Evolutionary conservation across 148 eudicot species (phyloP).

Genomic region (Bassia scoparia): DNA sequence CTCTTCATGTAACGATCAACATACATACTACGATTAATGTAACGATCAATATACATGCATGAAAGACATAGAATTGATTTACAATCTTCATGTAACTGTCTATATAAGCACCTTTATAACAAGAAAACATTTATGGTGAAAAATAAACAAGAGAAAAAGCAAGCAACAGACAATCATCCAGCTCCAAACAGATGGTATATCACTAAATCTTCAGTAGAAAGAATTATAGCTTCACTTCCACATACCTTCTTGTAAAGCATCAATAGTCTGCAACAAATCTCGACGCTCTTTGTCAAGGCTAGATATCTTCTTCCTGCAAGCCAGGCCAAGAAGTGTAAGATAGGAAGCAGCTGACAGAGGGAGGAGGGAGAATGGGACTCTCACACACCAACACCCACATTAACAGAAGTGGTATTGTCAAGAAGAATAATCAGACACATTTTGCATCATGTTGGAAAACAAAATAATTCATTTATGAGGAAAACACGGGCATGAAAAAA

Average conservation of each 20-base stretch:
- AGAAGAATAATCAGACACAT: neutral
- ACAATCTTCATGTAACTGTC: too few relatives aligned
- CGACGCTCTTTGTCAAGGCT: constrained; percentile 85
- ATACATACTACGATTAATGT: too few relatives aligned
- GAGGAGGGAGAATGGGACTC: too few relatives aligned
- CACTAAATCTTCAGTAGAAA: neutral
- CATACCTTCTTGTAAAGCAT: constrained; percentile 88
- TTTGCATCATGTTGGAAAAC: neutral
- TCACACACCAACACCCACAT: too few relatives aligned
- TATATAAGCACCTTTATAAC: too few relatives aligned
- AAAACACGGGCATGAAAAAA: neutral
- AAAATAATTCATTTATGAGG: neutral
- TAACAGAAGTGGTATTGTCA: too few relatives aligned
- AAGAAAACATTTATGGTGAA: neutral
- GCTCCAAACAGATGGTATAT: neutral
- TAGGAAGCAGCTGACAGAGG: too few relatives aligned
- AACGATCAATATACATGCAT: too few relatives aligned
- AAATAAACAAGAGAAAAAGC: neutral
- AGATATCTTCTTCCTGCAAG: constrained; percentile 71
- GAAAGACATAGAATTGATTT: too few relatives aligned
- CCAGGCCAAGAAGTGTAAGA: neutral
- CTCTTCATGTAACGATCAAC: too few relatives aligned
- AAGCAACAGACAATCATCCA: neutral
- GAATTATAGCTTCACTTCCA: neutral
- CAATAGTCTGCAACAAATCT: constrained; percentile 77